Conservation (phyloP, 2,329 filamentous ascomycete genomes). For the Ophioceras dolichostomum region DNA sequence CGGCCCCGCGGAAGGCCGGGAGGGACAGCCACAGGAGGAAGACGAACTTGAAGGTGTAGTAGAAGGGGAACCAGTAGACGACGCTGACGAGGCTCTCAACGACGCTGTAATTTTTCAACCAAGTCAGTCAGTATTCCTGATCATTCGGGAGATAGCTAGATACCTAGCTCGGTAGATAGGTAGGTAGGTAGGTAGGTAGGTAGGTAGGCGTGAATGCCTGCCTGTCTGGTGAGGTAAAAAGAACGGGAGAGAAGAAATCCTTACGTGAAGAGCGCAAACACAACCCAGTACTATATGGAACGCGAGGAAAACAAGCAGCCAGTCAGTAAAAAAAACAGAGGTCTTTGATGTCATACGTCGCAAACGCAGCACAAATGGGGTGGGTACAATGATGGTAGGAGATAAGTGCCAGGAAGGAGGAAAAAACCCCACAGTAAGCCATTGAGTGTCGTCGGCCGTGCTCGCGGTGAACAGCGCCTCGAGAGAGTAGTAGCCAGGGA, state of each 20-base stretch:
- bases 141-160: too few species aligned
- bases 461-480: slow-evolving; percentile 58
- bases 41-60: slow-evolving; percentile 99
- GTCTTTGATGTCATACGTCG: neutral
- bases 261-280: slow-evolving; percentile 68
- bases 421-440: slow-evolving; percentile 61
- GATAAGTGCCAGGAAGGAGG: too few species aligned
- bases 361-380: neutral
- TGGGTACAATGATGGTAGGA: too few species aligned
- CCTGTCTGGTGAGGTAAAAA: neutral
- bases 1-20: slow-evolving; percentile 86
- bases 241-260: slow-evolving; percentile 13
- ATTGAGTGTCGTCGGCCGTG: slow-evolving; percentile 74
- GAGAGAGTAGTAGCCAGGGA: slow-evolving; percentile 78
- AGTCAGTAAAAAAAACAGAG: neutral
- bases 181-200: too few species aligned
- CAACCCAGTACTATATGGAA: slow-evolving; percentile 64
- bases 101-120: slow-evolving; percentile 36
- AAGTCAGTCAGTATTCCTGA: too few species aligned
- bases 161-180: too few species aligned
- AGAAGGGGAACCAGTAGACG: slow-evolving; percentile 96
- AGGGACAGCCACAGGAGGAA: slow-evolving; percentile 97
- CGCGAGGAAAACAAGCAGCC: neutral
- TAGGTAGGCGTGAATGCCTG: too few species aligned
- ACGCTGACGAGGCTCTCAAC: slow-evolving; percentile 73